Evolutionary conservation across 305 asterid species (phyloP), one percentile per base, ranked within the genome.

Genomic region (Rubia tinctorum): DNA sequence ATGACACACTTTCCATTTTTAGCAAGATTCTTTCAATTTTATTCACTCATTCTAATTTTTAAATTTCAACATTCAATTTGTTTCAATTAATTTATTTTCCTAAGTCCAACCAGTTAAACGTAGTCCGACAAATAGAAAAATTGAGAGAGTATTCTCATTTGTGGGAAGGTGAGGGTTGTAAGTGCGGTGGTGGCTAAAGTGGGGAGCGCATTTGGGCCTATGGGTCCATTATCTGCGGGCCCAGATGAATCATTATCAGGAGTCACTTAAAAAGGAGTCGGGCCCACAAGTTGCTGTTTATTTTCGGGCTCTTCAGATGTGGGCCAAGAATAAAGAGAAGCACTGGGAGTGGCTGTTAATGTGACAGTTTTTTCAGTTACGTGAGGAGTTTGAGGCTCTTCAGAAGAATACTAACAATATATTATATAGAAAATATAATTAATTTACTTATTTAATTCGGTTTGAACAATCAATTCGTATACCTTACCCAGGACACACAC

Each of bases 151-250:
- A 76, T 59, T 47, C 59, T 67, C 42, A 69, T 39, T 25, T 73
- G 65, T 67, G 39, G 69, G 55, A 66, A 47, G 55, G 76, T 74
- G 64, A 56, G 75, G 67, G 22, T 25, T 68, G 71, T 23, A 43
- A 73, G 84, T 75, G 80, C 77, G 76, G 71, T 69, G 79, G 77
- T 70, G 83, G 81, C 64, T 66, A 34, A 79, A 85, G 88, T 85
- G 89, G 89, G 85, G 56, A 59, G 83, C 79, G 75, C 84, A 85
- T 74, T 80, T 72, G 82, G 88, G 87, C 85, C 86, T 75, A 0
- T 3, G 30, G 67, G 78, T 23, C 55, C 76, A 78, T 80, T 76
- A 73, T 80, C 78, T 72, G 84, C 82, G 88, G 92, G 90, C 81
- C 92, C 88, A 43, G 53, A 66, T 87, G 83, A 80, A 80, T 87